Conservation (phyloP, 495 filamentous ascomycete species). For the Chaetomium tenue region DNA sequence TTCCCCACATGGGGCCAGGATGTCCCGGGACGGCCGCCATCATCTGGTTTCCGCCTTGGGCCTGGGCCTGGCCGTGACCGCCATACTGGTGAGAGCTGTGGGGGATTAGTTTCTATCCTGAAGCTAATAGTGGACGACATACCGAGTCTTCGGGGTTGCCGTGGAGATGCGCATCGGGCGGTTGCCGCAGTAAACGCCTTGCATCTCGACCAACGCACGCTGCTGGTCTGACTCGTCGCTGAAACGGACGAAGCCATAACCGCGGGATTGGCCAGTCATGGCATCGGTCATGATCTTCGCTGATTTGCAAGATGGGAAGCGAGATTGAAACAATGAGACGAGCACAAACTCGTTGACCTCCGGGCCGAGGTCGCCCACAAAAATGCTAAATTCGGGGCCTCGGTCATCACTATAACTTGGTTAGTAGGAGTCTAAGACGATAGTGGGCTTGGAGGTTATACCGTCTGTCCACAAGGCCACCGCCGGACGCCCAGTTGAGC, state of each 20-base stretch:
- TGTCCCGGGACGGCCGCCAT: conserved; percentile 40
- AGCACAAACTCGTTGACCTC: conserved; percentile 99
- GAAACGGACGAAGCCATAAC: conserved; percentile 98
- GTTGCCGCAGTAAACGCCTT: conserved; percentile 98
- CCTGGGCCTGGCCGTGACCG: conserved; percentile 28
- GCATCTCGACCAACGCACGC: conserved; percentile 93
- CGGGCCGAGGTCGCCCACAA: conserved; percentile 95
- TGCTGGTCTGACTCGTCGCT: conserved; percentile 93
- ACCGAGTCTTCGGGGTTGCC: conserved; percentile 86
- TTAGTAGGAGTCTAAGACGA: conserved; percentile 28
- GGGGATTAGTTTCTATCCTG: not conserved
- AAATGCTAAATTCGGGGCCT: conserved; percentile 93
- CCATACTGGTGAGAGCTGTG: conserved; percentile 42
- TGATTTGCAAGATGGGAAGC: conserved; percentile 96
- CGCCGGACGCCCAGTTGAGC: conserved; percentile 98
- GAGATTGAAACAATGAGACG: conserved; percentile 92
- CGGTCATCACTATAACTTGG: conserved; percentile 71
- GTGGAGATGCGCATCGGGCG: conserved; percentile 98
- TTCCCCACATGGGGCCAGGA: conserved; percentile 41
- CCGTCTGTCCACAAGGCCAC: conserved; percentile 91
- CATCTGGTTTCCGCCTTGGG: conserved; percentile 37
- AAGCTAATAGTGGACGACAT: conserved; percentile 19
- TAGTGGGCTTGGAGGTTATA: conserved; percentile 41
- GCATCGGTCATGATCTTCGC: conserved; percentile 99
- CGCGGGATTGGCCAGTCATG: conserved; percentile 94